Base-by-base conservation (phyloP, 441 rosid species). In the Jatropha podagrica region DNA sequence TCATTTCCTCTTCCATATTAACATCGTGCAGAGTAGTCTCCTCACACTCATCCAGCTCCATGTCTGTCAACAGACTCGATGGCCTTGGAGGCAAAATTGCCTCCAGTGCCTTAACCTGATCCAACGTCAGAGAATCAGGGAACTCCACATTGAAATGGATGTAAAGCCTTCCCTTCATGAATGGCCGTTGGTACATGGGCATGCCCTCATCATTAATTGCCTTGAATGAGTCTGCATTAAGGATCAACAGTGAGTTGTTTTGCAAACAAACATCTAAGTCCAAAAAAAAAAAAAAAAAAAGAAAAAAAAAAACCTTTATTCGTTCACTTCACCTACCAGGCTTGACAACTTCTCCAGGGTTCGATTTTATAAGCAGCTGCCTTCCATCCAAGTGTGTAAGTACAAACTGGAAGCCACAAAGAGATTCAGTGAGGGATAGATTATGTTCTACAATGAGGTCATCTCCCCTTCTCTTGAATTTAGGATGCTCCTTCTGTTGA, bases 1-100 rank as follows among this genome's bases (percentile, higher is more conserved):
- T 80, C 88, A 84, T 87, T 86, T 91, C 94, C 80, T 93, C 96
- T 61, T 91, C 92, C 2, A 89, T 86, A 83, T 91, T 86, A 58
- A 91, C 95, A 68, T 93, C 95, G 52, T 90, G 91, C 66, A 91
- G 68, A 0, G 95, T 88, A 0, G 96, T 90, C 81, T 91, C 98
- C 83, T 93, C 93, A 2, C 96, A 91, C 75, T 91, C 97, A 1
- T 91, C 96, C 52, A 89, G 79, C 74, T 91, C 97, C 91, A 88
- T 89, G 49, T 88, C 90, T 0, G 85, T 87, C 75, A 90, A 9
- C 70, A 76, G 82, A 0, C 83, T 74, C 2, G 68, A 40, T 37
- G 84, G 72, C 82, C 81, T 85, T 0, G 81, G 73, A 5, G 96
- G 95, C 70, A 91, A 73, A 6, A 88, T 77, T 1, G 84, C 83